A percentile compares a stretch with the other conserved stretches of the same genome.
Conservation (phyloP, 371 early-diverging fungal genomes). For the Chytridium lagenaria region DNA sequence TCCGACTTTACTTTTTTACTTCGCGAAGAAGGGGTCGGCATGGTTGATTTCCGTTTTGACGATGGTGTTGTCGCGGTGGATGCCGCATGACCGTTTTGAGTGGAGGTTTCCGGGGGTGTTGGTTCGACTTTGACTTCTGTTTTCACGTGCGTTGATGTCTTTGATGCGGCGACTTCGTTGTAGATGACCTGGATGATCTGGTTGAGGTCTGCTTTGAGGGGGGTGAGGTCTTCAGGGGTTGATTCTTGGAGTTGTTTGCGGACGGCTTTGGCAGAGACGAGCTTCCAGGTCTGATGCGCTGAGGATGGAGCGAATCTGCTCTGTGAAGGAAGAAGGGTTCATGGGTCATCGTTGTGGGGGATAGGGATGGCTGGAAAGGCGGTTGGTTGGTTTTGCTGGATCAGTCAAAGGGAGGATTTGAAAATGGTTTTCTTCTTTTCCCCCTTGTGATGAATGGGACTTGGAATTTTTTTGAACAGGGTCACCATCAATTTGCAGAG, state of each 20-base stretch:
- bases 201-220: slow-evolving; percentile 54
- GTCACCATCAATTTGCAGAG: too few species aligned
- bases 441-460: too few species aligned
- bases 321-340: slow-evolving; percentile 30
- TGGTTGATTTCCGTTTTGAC: not conserved
- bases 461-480: too few species aligned
- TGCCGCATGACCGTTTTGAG: not conserved
- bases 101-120: not conserved
- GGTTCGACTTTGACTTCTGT: not conserved
- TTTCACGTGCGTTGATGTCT: not conserved
- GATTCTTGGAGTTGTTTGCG: slow-evolving; percentile 53
- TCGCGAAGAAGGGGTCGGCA: not conserved
- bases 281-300: slow-evolving; percentile 27
- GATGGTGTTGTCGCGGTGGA: not conserved
- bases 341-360: too few species aligned
- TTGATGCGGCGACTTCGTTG: not conserved
- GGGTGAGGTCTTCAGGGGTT: slow-evolving; percentile 39
- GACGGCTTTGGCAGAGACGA: slow-evolving; percentile 28
- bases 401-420: too few species aligned
- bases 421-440: too few species aligned
- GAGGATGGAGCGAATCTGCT: slow-evolving; percentile 36
- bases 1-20: slow-evolving; percentile 18
- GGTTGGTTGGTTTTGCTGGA: too few species aligned
- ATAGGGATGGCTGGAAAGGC: too few species aligned
- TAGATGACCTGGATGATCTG: not conserved